Percentiles rank a stretch among this genome's conserved stretches.
Evolutionary conservation across 139 green algal species (phyloP).

Genomic region (Nannochloris sp.): DNA sequence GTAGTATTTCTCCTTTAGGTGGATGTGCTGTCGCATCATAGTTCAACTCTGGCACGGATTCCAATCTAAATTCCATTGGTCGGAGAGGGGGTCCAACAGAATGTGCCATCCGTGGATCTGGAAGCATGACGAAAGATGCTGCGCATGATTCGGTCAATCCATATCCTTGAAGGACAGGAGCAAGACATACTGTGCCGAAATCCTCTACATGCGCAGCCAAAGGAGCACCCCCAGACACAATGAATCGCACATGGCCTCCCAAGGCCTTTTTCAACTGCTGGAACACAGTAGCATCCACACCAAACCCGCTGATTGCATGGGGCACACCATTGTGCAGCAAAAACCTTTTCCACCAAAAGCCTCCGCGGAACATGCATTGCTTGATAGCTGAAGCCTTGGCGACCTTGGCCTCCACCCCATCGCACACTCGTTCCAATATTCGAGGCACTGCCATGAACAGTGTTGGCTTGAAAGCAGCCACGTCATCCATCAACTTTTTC

Average conservation of each 20-base stretch:
- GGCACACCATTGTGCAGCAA: conserved; percentile 48
- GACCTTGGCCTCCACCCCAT: conserved; percentile 34
- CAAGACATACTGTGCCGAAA: conserved; percentile 70
- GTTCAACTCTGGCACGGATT: conserved; percentile 54
- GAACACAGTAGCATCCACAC: conserved; percentile 69
- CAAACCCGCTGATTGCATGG: conserved; percentile 16
- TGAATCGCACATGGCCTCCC: conserved; percentile 64
- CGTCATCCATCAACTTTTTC: conserved; percentile 60
- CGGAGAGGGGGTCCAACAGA: conserved; percentile 69
- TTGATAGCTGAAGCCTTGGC: conserved; percentile 30
- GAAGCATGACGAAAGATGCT: conserved; percentile 61
- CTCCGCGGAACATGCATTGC: conserved; percentile 62
- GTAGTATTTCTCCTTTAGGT: conserved; percentile 67
- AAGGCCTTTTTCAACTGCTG: conserved; percentile 55
- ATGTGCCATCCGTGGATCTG: conserved; percentile 40
- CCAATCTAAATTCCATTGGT: conserved; percentile 51
- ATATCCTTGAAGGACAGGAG: conserved; percentile 77
- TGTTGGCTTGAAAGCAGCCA: conserved; percentile 58
- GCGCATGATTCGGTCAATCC: conserved; percentile 85
- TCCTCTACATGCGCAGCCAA: conserved; percentile 78
- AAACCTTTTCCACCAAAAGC: conserved; percentile 60
- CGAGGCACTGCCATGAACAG: conserved; percentile 70
- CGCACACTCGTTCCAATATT: conserved; percentile 65
- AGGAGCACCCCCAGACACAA: conserved; percentile 76
- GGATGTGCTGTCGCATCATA: conserved; percentile 39